Base-by-base conservation (phyloP, 345 rosid species). In the Salix exigua region DNA sequence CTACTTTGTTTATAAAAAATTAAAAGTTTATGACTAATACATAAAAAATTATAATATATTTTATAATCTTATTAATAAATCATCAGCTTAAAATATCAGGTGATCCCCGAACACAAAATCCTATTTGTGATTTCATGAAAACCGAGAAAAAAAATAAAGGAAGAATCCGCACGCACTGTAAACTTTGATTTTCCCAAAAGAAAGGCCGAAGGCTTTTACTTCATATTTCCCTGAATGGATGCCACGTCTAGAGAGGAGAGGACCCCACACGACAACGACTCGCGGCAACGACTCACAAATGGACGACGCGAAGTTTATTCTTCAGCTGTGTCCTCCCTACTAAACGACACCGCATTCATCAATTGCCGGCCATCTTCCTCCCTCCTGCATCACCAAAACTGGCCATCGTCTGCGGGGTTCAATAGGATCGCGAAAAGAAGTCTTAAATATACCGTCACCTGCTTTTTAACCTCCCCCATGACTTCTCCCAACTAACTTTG, bases 181-280 rank as follows among this genome's bases (percentile, higher is more conserved):
- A 18, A 17, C 55, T 18, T 19, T 17, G 19, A 17, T 17, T 50
- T 50, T 50, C 21, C 55, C 7, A 51, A 19, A 51, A 51, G 60
- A 19, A 51, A 7, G 23, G 8, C 8, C n/a, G 6, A 7, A 19
- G n/a, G 58, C 66, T 23, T 62, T 11, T 25, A 25, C 26, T 61
- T 61, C 4, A 61, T 61, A 51, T 62, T 25, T 13, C 1, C 12
- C 12, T 58, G 75, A 51, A 58, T 60, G 75, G 75, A 35, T 60
- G 75, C 67, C 75, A 72, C 53, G 75, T 37, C 67, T 23, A 72
- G 14, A 11, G 33, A 62, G 66, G 14, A 11, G 33, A 26, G 66
- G 31, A 40, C 44, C 25, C n/a, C 1, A 4, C 17, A 33, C 25
- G 19, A 3, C 70, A 66, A 35, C 18, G 25, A 33, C 26, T 8